Evolutionary conservation across 306 rosid species (phyloP).

Genomic region (Lathyrus sativus): DNA sequence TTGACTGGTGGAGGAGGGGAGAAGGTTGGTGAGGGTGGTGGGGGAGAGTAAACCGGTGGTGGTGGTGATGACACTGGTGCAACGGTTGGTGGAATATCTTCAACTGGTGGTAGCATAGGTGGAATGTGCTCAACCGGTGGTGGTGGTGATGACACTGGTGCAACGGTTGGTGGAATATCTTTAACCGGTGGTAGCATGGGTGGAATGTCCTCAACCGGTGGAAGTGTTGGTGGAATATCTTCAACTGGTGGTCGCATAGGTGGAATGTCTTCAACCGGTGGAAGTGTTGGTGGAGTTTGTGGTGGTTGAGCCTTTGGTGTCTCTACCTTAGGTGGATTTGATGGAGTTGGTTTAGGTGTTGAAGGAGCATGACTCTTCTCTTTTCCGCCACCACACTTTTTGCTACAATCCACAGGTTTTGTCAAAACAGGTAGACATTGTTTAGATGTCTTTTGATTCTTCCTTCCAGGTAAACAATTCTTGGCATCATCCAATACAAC

Average conservation of each 20-base stretch:
- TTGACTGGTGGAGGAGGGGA: background rate
- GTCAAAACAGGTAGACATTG: constrained; percentile 48
- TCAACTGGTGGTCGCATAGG: background rate
- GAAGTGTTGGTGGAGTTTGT: constrained; percentile 30
- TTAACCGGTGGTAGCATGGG: background rate
- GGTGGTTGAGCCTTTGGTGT: constrained; percentile 23
- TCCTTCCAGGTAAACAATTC: constrained; percentile 58
- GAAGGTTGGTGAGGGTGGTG: background rate
- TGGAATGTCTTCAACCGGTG: background rate
- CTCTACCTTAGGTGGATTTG: constrained; percentile 4
- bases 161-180: background rate
- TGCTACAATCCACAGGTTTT: constrained; percentile 60
- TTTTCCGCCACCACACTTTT: constrained; percentile 42
- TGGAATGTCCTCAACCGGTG: background rate
- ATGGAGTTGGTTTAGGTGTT: constrained; percentile 24
- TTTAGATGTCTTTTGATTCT: constrained; percentile 50
- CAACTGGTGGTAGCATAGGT: background rate
- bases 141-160: background rate
- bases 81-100: background rate
- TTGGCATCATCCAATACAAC: constrained; percentile 37
- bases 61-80: background rate
- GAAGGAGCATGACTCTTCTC: background rate
- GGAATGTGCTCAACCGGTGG: no score
- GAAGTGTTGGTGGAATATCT: background rate
- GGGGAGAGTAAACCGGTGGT: background rate